phyloP scores from a whole-genome alignment of 306 rosid species.

The Acacia melanoxylon region DNA sequence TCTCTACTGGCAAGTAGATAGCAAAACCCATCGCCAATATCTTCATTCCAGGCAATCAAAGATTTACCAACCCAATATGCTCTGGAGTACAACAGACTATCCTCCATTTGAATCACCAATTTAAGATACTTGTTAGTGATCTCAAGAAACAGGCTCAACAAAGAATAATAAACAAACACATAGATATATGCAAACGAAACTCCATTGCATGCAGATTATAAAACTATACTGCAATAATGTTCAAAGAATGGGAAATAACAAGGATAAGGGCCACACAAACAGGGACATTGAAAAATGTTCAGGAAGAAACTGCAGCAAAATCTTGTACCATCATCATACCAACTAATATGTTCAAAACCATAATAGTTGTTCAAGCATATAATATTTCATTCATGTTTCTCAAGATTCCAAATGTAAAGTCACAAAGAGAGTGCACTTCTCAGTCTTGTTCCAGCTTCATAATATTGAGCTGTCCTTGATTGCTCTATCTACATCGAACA shows the following conservation, averaged over 20 bases:
- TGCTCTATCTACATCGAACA: not conserved
- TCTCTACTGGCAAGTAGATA: conserved; percentile 62
- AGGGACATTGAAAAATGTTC: not conserved
- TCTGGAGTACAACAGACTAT: conserved; percentile 61
- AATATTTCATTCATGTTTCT: not conserved
- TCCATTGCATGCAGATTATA: not conserved
- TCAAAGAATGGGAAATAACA: not conserved
- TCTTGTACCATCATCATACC: not conserved
- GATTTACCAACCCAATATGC: conserved; percentile 76
- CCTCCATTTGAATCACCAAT: conserved; percentile 48
- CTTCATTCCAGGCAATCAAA: conserved; percentile 81
- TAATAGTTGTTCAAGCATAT: not conserved
- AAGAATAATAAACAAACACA: conserved; percentile 3
- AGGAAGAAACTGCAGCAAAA: not conserved
- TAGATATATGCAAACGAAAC: not conserved
- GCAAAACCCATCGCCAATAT: conserved; percentile 50
- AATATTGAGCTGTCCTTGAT: not conserved
- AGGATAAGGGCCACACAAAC: not conserved
- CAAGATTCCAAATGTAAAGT: not conserved
- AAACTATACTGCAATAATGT: not conserved
- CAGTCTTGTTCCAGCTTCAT: not conserved
- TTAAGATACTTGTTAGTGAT: conserved; percentile 2
- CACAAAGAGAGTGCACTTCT: not conserved
- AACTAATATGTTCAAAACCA: not conserved
- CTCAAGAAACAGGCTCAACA: conserved; percentile 2